These are phyloP conservation scores for Fusarium solani-melongenae DNA, from an alignment of 2,329 filamentous ascomycete species.

Conservation along the genomic window DNA sequence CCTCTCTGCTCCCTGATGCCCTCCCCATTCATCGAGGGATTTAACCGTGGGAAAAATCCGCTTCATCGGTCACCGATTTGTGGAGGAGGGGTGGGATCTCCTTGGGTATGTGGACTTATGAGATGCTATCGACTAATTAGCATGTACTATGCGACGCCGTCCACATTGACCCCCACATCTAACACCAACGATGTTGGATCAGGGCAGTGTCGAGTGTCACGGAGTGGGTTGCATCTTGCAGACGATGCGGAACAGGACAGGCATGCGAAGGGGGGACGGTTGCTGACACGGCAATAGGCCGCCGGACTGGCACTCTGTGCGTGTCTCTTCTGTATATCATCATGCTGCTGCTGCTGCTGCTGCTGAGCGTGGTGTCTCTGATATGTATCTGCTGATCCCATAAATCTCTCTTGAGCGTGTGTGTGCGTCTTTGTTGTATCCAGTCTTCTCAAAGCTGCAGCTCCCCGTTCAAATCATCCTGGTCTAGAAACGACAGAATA, in stretches of 20 bases:
- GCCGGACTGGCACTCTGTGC: background rate
- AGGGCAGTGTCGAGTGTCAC: conserved; percentile 1
- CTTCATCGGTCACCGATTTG: conserved; percentile 1
- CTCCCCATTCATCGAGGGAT: background rate
- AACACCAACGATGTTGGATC: conserved; percentile 18
- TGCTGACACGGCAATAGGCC: conserved; percentile 12
- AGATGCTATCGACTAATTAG: conserved; percentile 15
- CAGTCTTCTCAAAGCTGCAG: conserved; percentile 9
- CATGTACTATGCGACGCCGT: conserved; percentile 18
- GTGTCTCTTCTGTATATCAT: conserved; percentile 14
- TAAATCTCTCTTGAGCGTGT: conserved; percentile 8
- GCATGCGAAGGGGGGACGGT: background rate
- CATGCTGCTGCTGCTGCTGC: background rate
- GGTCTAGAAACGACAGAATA: conserved; percentile 13
- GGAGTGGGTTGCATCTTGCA: conserved; percentile 18
- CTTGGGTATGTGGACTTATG: background rate
- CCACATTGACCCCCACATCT: conserved; percentile 15
- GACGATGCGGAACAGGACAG: background rate
- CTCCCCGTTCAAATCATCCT: conserved; percentile 8
- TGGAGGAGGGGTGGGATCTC: background rate
- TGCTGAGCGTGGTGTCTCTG: conserved; percentile 16
- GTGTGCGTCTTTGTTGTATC: conserved; percentile 1
- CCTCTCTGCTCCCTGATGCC: background rate
- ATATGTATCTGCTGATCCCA: conserved; percentile 5
- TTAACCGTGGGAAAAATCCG: background rate